Percentiles rank a stretch among this genome's conserved stretches.
Conservation (phyloP, 257 asterid species). For the Solanum pennellii region DNA sequence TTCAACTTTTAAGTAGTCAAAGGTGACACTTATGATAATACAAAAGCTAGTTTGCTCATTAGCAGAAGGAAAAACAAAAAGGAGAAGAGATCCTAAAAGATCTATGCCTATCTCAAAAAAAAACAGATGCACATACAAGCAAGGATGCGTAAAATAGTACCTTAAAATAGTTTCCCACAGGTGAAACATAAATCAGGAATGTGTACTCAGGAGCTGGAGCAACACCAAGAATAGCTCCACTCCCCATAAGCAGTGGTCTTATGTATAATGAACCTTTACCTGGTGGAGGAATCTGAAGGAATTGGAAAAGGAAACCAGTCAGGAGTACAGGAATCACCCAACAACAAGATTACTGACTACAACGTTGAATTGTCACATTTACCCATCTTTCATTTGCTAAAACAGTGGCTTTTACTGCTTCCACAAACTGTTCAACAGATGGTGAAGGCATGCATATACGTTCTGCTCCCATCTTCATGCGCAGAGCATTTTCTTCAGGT, state of each 20-base stretch:
- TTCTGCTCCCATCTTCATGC: conserved; percentile 77
- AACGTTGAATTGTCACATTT: conserved; percentile 6
- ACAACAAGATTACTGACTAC: not conserved
- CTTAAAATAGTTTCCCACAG: conserved; percentile 96
- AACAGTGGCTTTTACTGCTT: conserved; percentile 79
- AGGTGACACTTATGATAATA: not conserved
- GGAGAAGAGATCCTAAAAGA: not conserved
- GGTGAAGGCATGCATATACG: conserved; percentile 99
- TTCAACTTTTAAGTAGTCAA: not conserved
- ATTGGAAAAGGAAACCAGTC: not conserved
- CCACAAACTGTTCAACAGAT: conserved; percentile 73
- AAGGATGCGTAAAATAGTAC: conserved; percentile 17
- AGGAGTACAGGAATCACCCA: not conserved
- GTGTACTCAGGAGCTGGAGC: conserved; percentile 99
- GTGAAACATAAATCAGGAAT: conserved; percentile 81
- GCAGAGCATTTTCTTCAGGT: conserved; percentile 67
- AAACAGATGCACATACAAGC: not conserved
- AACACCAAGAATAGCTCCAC: conserved; percentile 95
- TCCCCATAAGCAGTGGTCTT: conserved; percentile 96
- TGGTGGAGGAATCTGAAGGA: conserved; percentile 77
- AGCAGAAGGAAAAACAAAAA: not conserved
- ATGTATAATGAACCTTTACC: conserved; percentile 93
- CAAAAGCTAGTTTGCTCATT: not conserved
- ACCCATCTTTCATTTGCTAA: conserved; percentile 96
- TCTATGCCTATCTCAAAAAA: not conserved